These are phyloP conservation scores for Globomyces pollinis-pini DNA, from an alignment of 192 early-diverging fungal genomes.

Conservation along the genomic window DNA sequence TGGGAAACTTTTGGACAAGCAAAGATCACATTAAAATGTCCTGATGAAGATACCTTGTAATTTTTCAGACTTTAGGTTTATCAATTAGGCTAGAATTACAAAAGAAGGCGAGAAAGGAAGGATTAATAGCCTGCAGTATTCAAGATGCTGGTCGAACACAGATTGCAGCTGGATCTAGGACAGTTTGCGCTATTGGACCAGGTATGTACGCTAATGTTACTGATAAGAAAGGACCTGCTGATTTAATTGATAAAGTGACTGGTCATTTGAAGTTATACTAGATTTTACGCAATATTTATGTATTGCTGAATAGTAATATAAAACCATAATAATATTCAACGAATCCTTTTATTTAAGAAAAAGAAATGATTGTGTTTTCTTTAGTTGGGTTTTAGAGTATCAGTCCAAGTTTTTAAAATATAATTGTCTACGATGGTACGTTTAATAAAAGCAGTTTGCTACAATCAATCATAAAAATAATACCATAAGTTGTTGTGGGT, in stretches of 20 bases:
- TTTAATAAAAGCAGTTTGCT: constrained; percentile 10
- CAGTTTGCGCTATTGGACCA: constrained; percentile 91
- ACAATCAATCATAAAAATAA: neutral
- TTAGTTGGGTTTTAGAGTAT: constrained; percentile 2
- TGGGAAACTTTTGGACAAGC: constrained; percentile 79
- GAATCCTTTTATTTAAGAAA: no score
- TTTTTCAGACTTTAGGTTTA: no score
- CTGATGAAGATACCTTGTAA: constrained; percentile 64
- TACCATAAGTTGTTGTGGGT: constrained; percentile 10
- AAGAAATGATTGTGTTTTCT: no score
- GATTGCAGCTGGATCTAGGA: constrained; percentile 82
- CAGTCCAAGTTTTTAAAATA: constrained; percentile 5
- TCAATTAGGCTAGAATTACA: constrained; percentile 42
- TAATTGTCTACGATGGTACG: neutral
- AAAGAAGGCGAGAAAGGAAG: constrained; percentile 44
- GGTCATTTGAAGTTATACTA: constrained; percentile 47
- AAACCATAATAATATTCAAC: no score
- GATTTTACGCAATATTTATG: neutral
- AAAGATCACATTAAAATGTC: constrained; percentile 78
- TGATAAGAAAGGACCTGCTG: constrained; percentile 27
- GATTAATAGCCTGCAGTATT: constrained; percentile 66
- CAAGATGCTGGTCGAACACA: constrained; percentile 89
- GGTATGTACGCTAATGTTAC: no score
- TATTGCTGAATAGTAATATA: neutral
- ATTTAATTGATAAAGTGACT: constrained; percentile 39